A percentile compares a stretch with the other conserved stretches of the same genome.
These are phyloP conservation scores for Ricinus communis DNA, from an alignment of 345 rosid genomes.

Conservation along the genomic window DNA sequence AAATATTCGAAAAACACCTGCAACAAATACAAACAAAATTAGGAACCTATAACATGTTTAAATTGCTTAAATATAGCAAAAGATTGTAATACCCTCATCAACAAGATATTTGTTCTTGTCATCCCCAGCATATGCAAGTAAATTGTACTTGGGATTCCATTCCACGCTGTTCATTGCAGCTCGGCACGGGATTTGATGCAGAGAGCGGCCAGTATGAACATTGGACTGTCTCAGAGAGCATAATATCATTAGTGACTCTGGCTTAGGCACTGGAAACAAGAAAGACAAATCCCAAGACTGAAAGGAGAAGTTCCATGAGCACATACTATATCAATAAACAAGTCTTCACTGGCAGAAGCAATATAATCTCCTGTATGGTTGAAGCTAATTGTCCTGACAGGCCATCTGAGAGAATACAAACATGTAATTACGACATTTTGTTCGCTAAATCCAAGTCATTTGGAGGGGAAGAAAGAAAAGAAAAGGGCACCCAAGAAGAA, in stretches of 20 bases:
- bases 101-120: conserved; percentile 91
- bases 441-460: not conserved
- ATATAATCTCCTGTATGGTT: conserved; percentile 75
- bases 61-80: not conserved
- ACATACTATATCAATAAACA: conserved; percentile 85
- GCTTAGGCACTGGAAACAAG: not conserved
- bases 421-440: not conserved
- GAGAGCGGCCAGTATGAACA: conserved; percentile 77
- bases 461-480: not conserved
- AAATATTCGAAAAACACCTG: conserved; percentile 90
- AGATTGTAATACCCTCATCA: conserved; percentile 70
- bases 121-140: conserved; percentile 96
- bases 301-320: conserved; percentile 1
- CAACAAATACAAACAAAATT: conserved; percentile 17
- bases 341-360: conserved; percentile 97
- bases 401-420: conserved; percentile 59
- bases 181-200: conserved; percentile 93
- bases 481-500: not conserved
- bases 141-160: conserved; percentile 92
- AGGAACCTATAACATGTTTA: not conserved
- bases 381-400: conserved; percentile 93
- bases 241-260: not conserved
- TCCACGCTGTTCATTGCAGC: conserved; percentile 98
- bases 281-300: not conserved
- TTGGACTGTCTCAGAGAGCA: conserved; percentile 60